phyloP scores from a whole-genome alignment of 176 grass and related monocot species.

The Raddia distichophylla region DNA sequence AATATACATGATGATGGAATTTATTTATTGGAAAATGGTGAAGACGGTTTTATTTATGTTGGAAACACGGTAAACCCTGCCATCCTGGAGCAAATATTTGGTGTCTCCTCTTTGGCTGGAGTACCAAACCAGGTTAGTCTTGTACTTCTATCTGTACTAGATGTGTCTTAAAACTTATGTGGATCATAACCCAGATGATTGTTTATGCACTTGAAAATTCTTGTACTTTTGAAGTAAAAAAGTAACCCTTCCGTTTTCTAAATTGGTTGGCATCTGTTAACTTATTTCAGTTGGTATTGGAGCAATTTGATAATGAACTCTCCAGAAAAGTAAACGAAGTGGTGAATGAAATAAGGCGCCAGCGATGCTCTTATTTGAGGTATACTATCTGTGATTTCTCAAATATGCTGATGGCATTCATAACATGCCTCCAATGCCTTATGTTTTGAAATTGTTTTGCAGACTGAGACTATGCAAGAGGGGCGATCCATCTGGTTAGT shows the following conservation, averaged over 20 bases:
- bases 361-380: slow-evolving; percentile 85
- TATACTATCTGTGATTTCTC: slow-evolving; percentile 33
- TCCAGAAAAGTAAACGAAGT: slow-evolving; percentile 80
- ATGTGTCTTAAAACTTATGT: background rate
- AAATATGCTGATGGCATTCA: slow-evolving; percentile 18
- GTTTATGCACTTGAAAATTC: background rate
- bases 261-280: background rate
- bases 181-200: background rate
- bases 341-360: slow-evolving; percentile 84
- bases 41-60: slow-evolving; percentile 78
- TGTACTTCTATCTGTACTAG: background rate
- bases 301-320: slow-evolving; percentile 75
- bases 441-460: slow-evolving; percentile 34
- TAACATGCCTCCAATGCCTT: background rate
- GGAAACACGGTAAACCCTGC: slow-evolving; percentile 60
- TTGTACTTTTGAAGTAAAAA: background rate
- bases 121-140: slow-evolving; percentile 57
- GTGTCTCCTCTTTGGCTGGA: slow-evolving; percentile 60
- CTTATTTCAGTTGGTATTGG: slow-evolving; percentile 63
- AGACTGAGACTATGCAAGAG: slow-evolving; percentile 77
- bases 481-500: slow-evolving; percentile 77
- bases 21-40: slow-evolving; percentile 90
- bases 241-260: background rate
- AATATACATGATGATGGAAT: slow-evolving; percentile 74
- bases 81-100: slow-evolving; percentile 70